Conservation (phyloP, 257 asterid species). For the Lavandula angustifolia region DNA sequence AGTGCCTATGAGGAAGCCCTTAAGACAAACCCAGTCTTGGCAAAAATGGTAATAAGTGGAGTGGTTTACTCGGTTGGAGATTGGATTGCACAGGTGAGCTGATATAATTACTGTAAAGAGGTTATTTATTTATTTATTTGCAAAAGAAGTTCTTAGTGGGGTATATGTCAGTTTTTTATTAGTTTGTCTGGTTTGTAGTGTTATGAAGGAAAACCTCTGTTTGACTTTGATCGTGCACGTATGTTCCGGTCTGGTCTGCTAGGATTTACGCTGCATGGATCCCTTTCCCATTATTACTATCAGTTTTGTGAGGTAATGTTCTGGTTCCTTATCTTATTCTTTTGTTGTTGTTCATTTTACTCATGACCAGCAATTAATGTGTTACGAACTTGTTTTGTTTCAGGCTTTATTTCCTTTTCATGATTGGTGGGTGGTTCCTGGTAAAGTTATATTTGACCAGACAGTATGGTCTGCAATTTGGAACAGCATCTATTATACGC, state of each 20-base stretch:
- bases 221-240: slow-evolving; percentile 72
- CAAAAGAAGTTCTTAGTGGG: slow-evolving; percentile 1
- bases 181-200: slow-evolving; percentile 45
- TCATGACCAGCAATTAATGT: neutral
- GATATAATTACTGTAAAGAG: neutral
- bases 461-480: slow-evolving; percentile 81
- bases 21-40: slow-evolving; percentile 70
- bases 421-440: slow-evolving; percentile 98
- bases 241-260: slow-evolving; percentile 78
- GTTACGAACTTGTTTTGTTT: neutral
- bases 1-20: slow-evolving; percentile 87
- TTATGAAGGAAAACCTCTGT: slow-evolving; percentile 83
- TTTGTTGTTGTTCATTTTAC: slow-evolving; percentile 8
- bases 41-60: slow-evolving; percentile 89
- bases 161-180: neutral
- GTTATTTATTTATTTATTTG: neutral
- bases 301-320: slow-evolving; percentile 75
- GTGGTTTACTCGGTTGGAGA: slow-evolving; percentile 80
- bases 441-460: slow-evolving; percentile 76
- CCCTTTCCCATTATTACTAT: slow-evolving; percentile 86
- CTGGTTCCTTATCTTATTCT: neutral
- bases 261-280: slow-evolving; percentile 80
- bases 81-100: slow-evolving; percentile 88
- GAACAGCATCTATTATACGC: slow-evolving; percentile 78
- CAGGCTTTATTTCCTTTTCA: slow-evolving; percentile 82